Evolutionary conservation across 108 stramenopile species (phyloP).

Genomic region (Thalassiosira profunda): DNA sequence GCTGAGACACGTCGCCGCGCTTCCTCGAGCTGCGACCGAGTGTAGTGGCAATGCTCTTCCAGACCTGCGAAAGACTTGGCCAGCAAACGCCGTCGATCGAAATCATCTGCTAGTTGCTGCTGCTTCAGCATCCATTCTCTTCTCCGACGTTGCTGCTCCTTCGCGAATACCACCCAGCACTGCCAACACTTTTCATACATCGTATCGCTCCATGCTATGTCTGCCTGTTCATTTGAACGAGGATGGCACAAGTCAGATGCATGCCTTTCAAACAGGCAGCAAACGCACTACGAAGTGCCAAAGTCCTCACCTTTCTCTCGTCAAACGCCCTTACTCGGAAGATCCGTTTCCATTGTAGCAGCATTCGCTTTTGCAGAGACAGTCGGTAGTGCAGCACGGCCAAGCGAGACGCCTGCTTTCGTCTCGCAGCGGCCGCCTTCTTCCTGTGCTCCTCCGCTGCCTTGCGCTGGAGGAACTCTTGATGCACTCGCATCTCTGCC

Average conservation of each 20-base stretch:
- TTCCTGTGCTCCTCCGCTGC: conserved; percentile 22
- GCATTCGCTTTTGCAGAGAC: conserved; percentile 12
- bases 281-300: background rate
- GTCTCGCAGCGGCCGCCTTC: background rate
- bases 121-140: conserved; percentile 5
- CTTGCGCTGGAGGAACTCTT: conserved; percentile 3
- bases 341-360: conserved; percentile 28
- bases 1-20: background rate
- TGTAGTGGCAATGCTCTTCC: conserved; percentile 19
- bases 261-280: background rate
- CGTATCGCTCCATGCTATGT: conserved; percentile 12
- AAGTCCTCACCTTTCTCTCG: conserved; percentile 27
- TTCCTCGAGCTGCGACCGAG: background rate
- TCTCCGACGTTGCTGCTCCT: conserved; percentile 4
- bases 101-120: conserved; percentile 27
- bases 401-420: conserved; percentile 25
- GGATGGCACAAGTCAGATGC: background rate
- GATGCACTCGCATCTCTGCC: conserved; percentile 11
- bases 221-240: conserved; percentile 6
- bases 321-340: conserved; percentile 22
- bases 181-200: conserved; percentile 19
- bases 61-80: conserved; percentile 33
- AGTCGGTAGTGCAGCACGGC: conserved; percentile 29
- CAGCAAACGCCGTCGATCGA: conserved; percentile 20
- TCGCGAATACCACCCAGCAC: conserved; percentile 14